Conservation (phyloP, 1,139 yeast species). For the Magnusiomyces suaveolens region DNA sequence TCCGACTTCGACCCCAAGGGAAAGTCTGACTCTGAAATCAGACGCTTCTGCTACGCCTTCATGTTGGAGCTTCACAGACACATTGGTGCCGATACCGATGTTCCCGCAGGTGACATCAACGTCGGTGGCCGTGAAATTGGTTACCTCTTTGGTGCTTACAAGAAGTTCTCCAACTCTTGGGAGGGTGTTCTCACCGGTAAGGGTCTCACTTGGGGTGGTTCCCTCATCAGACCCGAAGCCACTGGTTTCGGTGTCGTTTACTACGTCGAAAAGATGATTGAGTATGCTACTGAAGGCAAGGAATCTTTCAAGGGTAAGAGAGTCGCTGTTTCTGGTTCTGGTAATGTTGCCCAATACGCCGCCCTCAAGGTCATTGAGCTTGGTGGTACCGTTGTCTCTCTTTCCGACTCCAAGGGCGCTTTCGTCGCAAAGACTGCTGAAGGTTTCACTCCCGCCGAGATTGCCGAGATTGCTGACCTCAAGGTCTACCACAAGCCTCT, state of each 20-base stretch:
- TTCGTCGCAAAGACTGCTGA: slow-evolving; percentile 45
- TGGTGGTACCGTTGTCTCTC: slow-evolving; percentile 89
- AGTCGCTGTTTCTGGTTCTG: slow-evolving; percentile 95
- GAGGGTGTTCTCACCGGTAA: slow-evolving; percentile 98
- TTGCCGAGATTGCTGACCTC: slow-evolving; percentile 66
- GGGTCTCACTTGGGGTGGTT: slow-evolving; percentile 98
- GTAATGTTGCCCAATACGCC: slow-evolving; percentile 98
- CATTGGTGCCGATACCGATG: slow-evolving; percentile 96
- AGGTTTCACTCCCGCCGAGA: slow-evolving; percentile 79
- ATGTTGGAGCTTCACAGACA: slow-evolving; percentile 93
- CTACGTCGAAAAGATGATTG: slow-evolving; percentile 96
- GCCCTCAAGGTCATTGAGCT: slow-evolving; percentile 94
- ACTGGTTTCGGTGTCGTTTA: slow-evolving; percentile 97
- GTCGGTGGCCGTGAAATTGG: slow-evolving; percentile 92
- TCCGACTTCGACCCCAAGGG: slow-evolving; percentile 96
- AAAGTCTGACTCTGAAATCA: slow-evolving; percentile 81
- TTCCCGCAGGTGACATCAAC: slow-evolving; percentile 96
- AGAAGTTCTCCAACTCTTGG: slow-evolving; percentile 82
- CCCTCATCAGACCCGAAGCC: slow-evolving; percentile 97
- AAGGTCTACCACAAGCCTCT: slow-evolving; percentile 75
- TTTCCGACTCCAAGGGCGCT: slow-evolving; percentile 91
- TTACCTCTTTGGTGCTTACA: slow-evolving; percentile 94
- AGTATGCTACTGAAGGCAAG: slow-evolving; percentile 79
- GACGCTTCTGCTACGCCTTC: slow-evolving; percentile 93
- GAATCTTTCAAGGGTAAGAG: slow-evolving; percentile 86